A percentile compares a stretch with the other conserved stretches of the same genome.
Evolutionary conservation across 495 filamentous ascomycete genomes (phyloP).

Genomic region (Penicillium simplicissimum): DNA sequence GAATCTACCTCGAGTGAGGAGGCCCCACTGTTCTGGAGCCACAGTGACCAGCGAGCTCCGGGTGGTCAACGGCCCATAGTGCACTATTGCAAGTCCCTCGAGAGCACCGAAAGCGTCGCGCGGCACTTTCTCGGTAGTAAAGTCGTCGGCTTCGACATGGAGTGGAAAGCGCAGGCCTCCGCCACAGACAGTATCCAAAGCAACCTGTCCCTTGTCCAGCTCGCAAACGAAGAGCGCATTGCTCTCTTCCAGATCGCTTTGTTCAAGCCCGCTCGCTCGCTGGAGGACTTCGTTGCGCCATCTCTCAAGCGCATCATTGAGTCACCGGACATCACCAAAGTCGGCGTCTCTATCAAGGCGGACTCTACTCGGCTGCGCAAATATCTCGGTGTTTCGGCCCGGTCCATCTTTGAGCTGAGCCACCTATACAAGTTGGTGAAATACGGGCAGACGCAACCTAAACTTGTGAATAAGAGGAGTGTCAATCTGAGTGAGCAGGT

Average conservation of each 20-base stretch:
- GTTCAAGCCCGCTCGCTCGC: slow-evolving; percentile 47
- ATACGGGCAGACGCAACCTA: slow-evolving; percentile 51
- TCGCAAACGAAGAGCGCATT: slow-evolving; percentile 78
- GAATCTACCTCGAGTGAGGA: neutral
- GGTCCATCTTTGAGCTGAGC: slow-evolving; percentile 75
- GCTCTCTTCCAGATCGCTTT: slow-evolving; percentile 77
- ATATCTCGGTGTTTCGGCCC: slow-evolving; percentile 61
- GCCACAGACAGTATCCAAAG: slow-evolving; percentile 49
- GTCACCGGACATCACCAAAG: slow-evolving; percentile 66
- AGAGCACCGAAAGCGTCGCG: slow-evolving; percentile 64
- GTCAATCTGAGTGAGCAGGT: slow-evolving; percentile 69
- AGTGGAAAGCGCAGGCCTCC: slow-evolving; percentile 66
- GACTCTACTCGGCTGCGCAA: slow-evolving; percentile 71
- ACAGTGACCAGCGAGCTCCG: slow-evolving; percentile 59
- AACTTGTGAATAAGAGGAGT: slow-evolving; percentile 62
- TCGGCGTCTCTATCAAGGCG: slow-evolving; percentile 73
- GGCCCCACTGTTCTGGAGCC: slow-evolving; percentile 60
- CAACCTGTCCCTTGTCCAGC: slow-evolving; percentile 76
- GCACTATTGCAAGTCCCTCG: slow-evolving; percentile 72
- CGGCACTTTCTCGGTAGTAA: slow-evolving; percentile 67
- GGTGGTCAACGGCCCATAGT: slow-evolving; percentile 56
- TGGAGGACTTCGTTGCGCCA: slow-evolving; percentile 63
- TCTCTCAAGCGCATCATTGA: slow-evolving; percentile 71
- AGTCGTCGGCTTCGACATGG: slow-evolving; percentile 81
- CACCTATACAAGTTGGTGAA: slow-evolving; percentile 76